Conservation (phyloP, 2,329 filamentous ascomycete genomes). For the Aspergillus costaricaensis region DNA sequence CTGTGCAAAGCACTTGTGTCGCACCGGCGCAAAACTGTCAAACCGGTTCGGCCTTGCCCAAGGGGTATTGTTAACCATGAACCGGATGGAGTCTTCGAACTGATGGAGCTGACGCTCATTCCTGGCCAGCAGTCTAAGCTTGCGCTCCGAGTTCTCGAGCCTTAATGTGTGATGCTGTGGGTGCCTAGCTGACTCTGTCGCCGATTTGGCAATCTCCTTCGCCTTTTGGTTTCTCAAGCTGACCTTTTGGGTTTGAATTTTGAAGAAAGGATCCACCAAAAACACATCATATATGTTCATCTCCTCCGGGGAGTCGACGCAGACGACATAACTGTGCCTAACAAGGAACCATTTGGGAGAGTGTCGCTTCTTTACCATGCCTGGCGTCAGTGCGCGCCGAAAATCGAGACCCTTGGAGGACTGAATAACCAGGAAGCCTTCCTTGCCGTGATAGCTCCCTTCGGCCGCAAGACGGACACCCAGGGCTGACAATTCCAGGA, state of each 20-base stretch:
- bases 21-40: constrained; percentile 88
- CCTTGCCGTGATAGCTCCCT: constrained; percentile 96
- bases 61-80: constrained; percentile 78
- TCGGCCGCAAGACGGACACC: constrained; percentile 92
- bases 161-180: constrained; percentile 81
- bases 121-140: constrained; percentile 84
- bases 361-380: constrained; percentile 77
- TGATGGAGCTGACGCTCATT: constrained; percentile 88
- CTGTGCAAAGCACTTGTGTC: constrained; percentile 83
- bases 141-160: constrained; percentile 87
- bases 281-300: constrained; percentile 99
- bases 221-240: constrained; percentile 53
- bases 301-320: constrained; percentile 96
- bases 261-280: constrained; percentile 87
- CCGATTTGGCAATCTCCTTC: constrained; percentile 64
- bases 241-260: constrained; percentile 71
- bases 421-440: constrained; percentile 89
- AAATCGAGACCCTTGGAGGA: constrained; percentile 88
- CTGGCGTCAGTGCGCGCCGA: constrained; percentile 74
- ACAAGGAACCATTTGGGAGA: constrained; percentile 97
- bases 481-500: constrained; percentile 89
- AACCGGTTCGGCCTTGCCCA: constrained; percentile 87
- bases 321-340: constrained; percentile 95
- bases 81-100: constrained; percentile 88
- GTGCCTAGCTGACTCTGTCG: constrained; percentile 62